Evolutionary conservation across 2,329 filamentous ascomycete species (phyloP), one percentile per base, ranked within the genome.

Genomic region (Venturia carpophila): DNA sequence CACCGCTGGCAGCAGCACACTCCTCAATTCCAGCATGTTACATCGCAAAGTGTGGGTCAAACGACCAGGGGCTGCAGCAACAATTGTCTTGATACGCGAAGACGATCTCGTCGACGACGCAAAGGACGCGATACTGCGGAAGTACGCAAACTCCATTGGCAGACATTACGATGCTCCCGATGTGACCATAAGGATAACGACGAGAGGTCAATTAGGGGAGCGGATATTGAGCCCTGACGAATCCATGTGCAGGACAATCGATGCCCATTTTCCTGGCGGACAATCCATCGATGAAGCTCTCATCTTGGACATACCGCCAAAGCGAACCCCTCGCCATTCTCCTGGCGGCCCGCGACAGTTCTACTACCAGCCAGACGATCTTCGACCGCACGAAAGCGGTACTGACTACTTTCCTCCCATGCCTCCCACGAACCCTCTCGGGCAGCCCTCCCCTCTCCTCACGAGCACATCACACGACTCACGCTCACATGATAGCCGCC

Each of bases 71-170:
- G 90, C 87, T 66, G 97, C 93, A 65, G 87, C 93, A 47, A 99
- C 94, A 17, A 82, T 94, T 71, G 88, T 99, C 65, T 86, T 88
- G 67, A 89, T 96, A 71, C 83, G 86, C 70, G 90, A 96, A 71
- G 91, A 95, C 71, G 92, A 96, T 73, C 79, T 97, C 70, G 92
- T 97, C 66, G 94, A 99, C 75, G 93, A 97, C 76, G 88, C 96
- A 67, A 89, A 93, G 70, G 94, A 97, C 70, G 86, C 91, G 81
- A 94, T 97, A 66, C 79, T 97, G 70, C 87, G 86, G 72, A 97
- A 97, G 79, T 99, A 97, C 75, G 86, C 87, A 70, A 97, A 99
- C 77, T 95, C 92, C 17, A 82, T 99, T 34, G 93, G 93, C 62
- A 87, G 87, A 70, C 89, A 84, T 63, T 97, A 92, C 75, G 94